A percentile compares a stretch with the other conserved stretches of the same genome.
phyloP scores from a whole-genome alignment of 352 stramenopile genomes.

The Pythium chondricola region DNA sequence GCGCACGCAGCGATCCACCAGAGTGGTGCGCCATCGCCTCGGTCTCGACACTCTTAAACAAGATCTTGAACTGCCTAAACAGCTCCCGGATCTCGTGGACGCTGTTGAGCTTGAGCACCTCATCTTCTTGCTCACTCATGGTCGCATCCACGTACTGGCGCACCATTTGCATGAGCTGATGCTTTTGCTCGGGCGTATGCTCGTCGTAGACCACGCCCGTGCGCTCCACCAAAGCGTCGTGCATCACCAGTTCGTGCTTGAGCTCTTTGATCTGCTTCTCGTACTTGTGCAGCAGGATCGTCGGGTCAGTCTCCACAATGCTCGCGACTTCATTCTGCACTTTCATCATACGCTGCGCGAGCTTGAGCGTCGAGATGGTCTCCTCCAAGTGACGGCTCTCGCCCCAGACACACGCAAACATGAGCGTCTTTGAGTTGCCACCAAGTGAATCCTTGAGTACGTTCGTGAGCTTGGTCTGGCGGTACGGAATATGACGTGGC shows the following conservation, averaged over 20 bases:
- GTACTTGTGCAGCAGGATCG: constrained; percentile 84
- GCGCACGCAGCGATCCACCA: constrained; percentile 21
- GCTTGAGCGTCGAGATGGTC: constrained; percentile 90
- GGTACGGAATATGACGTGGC: constrained; percentile 86
- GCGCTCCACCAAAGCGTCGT: constrained; percentile 89
- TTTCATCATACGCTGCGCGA: constrained; percentile 92
- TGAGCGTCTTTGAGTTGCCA: constrained; percentile 93
- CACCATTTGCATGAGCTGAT: constrained; percentile 62
- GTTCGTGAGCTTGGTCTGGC: constrained; percentile 94
- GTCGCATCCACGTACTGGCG: constrained; percentile 70
- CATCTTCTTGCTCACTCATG: constrained; percentile 64
- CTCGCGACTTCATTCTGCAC: constrained; percentile 87
- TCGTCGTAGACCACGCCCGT: constrained; percentile 81
- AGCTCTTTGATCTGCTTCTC: constrained; percentile 90
- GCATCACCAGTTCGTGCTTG: constrained; percentile 92
- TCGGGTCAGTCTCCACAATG: constrained; percentile 85
- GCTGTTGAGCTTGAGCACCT: constrained; percentile 68
- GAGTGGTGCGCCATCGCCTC: constrained; percentile 17
- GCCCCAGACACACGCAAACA: constrained; percentile 94
- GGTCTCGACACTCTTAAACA: constrained; percentile 61
- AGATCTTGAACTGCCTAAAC: constrained; percentile 88
- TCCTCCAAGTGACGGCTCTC: constrained; percentile 91
- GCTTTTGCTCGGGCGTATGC: constrained; percentile 90
- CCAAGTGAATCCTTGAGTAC: constrained; percentile 92
- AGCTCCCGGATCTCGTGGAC: constrained; percentile 90